Percentiles rank a stretch among this genome's conserved stretches.
Evolutionary conservation across 2,329 filamentous ascomycete genomes (phyloP).

Genomic region (Diaporthe eres): DNA sequence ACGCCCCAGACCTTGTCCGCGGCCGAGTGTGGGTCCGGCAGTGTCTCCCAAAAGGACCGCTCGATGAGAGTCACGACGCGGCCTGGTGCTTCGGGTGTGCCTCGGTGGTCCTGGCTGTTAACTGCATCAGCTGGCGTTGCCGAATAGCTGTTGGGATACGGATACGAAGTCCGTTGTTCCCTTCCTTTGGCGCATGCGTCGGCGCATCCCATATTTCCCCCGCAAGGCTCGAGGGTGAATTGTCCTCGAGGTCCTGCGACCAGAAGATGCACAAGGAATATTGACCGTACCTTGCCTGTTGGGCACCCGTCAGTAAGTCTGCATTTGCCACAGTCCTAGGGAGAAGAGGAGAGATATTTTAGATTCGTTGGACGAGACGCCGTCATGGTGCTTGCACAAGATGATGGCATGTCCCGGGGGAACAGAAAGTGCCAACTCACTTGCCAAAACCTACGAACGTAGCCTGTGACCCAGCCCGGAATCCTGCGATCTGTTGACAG

Average conservation of each 20-base stretch:
- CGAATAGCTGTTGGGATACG: neutral
- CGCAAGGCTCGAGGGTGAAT: neutral
- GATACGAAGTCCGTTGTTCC: neutral
- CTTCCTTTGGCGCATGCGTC: neutral
- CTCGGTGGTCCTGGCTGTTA: conserved; percentile 90
- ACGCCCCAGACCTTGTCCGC: conserved; percentile 87
- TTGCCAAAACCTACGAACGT: conserved; percentile 98
- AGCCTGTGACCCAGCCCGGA: conserved; percentile 92
- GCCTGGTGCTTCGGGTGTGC: conserved; percentile 88
- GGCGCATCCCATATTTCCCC: neutral
- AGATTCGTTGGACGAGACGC: neutral
- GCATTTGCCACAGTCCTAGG: neutral
- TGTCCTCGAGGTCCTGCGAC: fast-evolving
- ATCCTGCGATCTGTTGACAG: conserved; percentile 78
- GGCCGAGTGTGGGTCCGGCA: conserved; percentile 76
- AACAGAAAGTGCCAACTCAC: conserved; percentile 64
- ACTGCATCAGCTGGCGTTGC: neutral
- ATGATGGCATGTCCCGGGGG: neutral
- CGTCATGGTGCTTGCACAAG: conserved; percentile 4
- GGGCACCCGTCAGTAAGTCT: conserved; percentile 38
- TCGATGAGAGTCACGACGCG: conserved; percentile 95
- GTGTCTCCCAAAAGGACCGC: conserved; percentile 83
- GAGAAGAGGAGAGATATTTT: neutral
- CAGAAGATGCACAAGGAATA: neutral
- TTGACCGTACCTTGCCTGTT: conserved; percentile 49